A percentile compares a stretch with the other conserved stretches of the same genome.
Conservation (phyloP, 176 grass and related monocot species). For the Urochloa ruziziensis region DNA sequence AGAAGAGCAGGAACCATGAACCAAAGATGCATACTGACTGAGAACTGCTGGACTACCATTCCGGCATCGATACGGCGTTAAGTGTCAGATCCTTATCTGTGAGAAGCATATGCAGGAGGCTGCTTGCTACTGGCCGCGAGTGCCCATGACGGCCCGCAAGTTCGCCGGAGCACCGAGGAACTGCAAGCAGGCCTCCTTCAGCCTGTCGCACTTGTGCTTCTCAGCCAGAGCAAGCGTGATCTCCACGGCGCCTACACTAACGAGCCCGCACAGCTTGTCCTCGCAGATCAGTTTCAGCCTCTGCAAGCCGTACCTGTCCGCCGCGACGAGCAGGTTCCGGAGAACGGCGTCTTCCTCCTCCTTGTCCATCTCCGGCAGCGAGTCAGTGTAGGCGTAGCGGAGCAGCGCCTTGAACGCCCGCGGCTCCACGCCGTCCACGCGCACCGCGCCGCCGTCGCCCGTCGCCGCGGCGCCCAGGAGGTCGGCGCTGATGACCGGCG, state of each 20-base stretch:
- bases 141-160: background rate
- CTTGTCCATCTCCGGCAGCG: background rate
- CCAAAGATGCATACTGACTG: no score
- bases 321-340: background rate
- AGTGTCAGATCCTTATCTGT: background rate
- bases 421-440: background rate
- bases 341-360: background rate
- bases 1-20: background rate
- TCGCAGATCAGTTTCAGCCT: background rate
- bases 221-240: constrained; percentile 24
- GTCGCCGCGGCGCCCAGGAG: background rate
- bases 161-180: background rate
- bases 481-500: constrained; percentile 33
- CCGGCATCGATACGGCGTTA: background rate
- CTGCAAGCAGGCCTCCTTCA: background rate
- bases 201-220: background rate
- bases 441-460: background rate
- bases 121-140: background rate
- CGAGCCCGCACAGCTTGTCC: constrained; percentile 15
- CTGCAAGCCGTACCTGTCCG: background rate
- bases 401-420: background rate
- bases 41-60: background rate
- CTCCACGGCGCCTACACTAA: constrained; percentile 17
- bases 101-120: background rate
- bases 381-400: constrained; percentile 1